Percentiles rank a stretch among this genome's conserved stretches.
Conservation (phyloP, 2,329 filamentous ascomycete species). For the Curvularia spicifera region DNA sequence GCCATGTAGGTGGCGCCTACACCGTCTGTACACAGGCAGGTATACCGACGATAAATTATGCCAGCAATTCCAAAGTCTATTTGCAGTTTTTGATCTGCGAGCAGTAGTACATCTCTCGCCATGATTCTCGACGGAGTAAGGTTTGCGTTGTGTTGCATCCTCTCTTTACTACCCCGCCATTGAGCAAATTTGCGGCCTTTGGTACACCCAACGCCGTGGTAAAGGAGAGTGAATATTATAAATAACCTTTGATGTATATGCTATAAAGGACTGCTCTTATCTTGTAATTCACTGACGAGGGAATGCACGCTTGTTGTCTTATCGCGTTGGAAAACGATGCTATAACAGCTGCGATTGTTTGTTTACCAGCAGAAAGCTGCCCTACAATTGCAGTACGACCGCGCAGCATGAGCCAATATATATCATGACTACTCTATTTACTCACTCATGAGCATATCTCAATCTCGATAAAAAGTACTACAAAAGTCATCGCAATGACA, state of each 20-base stretch:
- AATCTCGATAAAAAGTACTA: not conserved
- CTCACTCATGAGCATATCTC: not conserved
- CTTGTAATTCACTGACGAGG: not conserved
- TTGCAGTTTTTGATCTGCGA: not conserved
- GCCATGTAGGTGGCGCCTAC: not conserved
- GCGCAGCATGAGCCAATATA: not conserved
- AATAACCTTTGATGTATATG: not conserved
- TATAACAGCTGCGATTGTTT: not conserved
- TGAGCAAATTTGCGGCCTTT: constrained; percentile 35
- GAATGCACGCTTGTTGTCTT: not conserved
- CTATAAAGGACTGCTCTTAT: not conserved
- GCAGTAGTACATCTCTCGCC: not conserved
- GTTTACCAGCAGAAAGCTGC: not conserved
- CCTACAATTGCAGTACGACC: not conserved
- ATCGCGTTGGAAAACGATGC: not conserved
- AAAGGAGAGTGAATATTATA: not conserved
- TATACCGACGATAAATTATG: not conserved
- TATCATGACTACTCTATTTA: not conserved
- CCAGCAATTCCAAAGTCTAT: not conserved
- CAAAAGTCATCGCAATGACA: not conserved
- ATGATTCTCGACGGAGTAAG: not conserved
- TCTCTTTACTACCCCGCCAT: constrained; percentile 13
- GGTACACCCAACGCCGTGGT: constrained; percentile 1
- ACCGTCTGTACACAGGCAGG: not conserved
- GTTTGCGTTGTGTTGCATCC: not conserved